Evolutionary conservation across 768 basidiomycete genomes (phyloP).

Genomic region (Ramaria sp.): DNA sequence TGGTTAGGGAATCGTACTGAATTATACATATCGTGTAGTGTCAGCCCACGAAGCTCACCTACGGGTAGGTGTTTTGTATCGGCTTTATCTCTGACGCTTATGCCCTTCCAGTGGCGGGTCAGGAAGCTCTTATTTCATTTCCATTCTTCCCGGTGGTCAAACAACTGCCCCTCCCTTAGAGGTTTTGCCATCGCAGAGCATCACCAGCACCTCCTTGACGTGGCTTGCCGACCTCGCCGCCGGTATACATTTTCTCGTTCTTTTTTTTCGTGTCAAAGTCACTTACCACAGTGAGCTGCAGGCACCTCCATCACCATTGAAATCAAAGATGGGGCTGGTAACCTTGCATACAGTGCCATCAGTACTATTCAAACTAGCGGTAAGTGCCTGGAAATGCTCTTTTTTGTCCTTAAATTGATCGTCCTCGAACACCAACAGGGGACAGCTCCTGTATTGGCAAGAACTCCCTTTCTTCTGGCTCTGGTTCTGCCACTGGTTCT

Average conservation of each 20-base stretch:
- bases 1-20: background rate
- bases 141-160: conserved; percentile 36
- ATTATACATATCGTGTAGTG: conserved; percentile 26
- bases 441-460: conserved; percentile 21
- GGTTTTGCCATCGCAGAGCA: conserved; percentile 33
- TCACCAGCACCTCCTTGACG: conserved; percentile 29
- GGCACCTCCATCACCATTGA: conserved; percentile 46
- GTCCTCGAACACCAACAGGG: conserved; percentile 15
- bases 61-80: background rate
- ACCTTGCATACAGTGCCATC: conserved; percentile 34
- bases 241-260: conserved; percentile 23
- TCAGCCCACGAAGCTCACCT: conserved; percentile 42
- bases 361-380: conserved; percentile 39
- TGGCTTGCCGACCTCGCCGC: conserved; percentile 44
- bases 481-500: conserved; percentile 17
- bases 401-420: background rate
- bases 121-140: conserved; percentile 1
- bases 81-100: background rate
- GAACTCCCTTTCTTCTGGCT: conserved; percentile 13
- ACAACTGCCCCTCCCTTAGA: conserved; percentile 34
- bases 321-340: conserved; percentile 52
- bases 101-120: conserved; percentile 28
- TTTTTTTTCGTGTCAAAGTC: background rate
- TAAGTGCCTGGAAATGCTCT: conserved; percentile 25
- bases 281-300: conserved; percentile 14